phyloP scores from a whole-genome alignment of 306 rosid species.

The Malus fusca region DNA sequence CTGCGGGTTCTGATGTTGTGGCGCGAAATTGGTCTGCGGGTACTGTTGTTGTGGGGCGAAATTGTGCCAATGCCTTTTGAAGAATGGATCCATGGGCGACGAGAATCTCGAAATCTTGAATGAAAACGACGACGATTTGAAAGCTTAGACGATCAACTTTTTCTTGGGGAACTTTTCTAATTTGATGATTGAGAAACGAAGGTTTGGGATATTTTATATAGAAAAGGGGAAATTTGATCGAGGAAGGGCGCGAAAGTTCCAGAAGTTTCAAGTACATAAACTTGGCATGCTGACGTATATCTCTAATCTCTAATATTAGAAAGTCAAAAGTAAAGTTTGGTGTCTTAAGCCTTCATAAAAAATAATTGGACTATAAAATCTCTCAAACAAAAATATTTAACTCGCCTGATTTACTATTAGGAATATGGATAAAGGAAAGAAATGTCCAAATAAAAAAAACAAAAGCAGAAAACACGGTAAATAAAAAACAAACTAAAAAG shows the following conservation, averaged over 20 bases:
- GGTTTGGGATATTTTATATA: not conserved
- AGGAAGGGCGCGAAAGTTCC: constrained; percentile 27
- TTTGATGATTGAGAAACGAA: not conserved
- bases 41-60: not conserved
- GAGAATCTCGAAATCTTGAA: no score
- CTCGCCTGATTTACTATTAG: no score
- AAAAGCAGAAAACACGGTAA: no score
- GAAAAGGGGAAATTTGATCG: not conserved
- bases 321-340: no score
- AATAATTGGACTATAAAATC: no score
- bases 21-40: not conserved
- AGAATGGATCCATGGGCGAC: constrained; percentile 18
- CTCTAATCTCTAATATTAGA: no score
- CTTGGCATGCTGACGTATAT: not conserved
- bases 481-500: no score
- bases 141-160: not conserved
- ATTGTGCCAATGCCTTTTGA: constrained; percentile 14
- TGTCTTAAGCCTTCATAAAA: no score
- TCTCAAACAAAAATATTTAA: no score
- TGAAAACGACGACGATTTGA: not conserved
- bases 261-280: constrained; percentile 25
- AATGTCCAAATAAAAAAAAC: no score
- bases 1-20: not conserved
- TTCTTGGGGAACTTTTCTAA: not conserved
- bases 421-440: no score